Evolutionary conservation across 768 basidiomycete species (phyloP).

Genomic region (Clavaria fumosa): DNA sequence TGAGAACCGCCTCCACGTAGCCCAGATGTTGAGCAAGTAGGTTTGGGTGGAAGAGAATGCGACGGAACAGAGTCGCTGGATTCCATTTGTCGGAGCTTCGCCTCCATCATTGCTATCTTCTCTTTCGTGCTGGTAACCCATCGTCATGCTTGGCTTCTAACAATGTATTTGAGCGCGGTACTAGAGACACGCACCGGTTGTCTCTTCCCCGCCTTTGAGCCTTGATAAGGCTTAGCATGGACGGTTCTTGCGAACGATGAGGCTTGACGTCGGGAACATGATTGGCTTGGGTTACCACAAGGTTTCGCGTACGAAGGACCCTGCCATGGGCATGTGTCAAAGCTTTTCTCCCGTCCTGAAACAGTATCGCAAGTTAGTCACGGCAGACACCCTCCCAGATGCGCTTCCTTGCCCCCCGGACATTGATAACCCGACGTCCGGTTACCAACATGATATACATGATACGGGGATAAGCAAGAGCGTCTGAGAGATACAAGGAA

Average conservation of each 20-base stretch:
- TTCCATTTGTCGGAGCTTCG: constrained; percentile 78
- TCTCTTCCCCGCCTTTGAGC: constrained; percentile 20
- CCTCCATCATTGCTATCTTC: constrained; percentile 94
- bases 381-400: no score
- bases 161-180: no score
- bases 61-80: constrained; percentile 15
- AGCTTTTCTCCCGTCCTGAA: constrained; percentile 79
- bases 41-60: constrained; percentile 29
- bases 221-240: no score
- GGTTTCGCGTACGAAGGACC: constrained; percentile 70
- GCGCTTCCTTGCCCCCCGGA: no score
- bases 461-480: constrained; percentile 35
- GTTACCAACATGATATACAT: constrained; percentile 11
- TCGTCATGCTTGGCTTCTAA: no score
- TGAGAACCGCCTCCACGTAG: constrained; percentile 2
- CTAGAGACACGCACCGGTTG: constrained; percentile 43
- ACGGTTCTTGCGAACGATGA: no score
- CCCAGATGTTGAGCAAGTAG: constrained; percentile 22
- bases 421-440: no score
- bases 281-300: constrained; percentile 85
- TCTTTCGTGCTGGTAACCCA: constrained; percentile 68
- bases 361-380: constrained; percentile 6
- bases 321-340: constrained; percentile 59
- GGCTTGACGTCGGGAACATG: no score
- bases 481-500: constrained; percentile 8